A percentile compares a stretch with the other conserved stretches of the same genome.
phyloP scores from a whole-genome alignment of 306 rosid genomes.

The Echinosophora koreensis region DNA sequence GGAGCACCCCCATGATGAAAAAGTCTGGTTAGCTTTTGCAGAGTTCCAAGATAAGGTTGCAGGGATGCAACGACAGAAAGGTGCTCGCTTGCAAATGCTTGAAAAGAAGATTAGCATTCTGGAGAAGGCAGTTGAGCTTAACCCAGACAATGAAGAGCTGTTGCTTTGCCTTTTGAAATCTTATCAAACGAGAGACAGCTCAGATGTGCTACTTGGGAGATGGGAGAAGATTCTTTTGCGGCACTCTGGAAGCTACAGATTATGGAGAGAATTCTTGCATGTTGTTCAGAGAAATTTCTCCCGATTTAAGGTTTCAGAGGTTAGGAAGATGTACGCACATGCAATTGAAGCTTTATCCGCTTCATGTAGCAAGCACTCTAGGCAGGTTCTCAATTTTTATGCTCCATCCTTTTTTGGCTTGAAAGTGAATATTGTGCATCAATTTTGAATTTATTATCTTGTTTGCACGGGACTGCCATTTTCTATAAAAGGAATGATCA shows the following conservation, averaged over 20 bases:
- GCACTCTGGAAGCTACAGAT: constrained; percentile 73
- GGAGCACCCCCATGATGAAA: constrained; percentile 89
- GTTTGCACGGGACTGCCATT: constrained; percentile 17
- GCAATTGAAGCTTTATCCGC: constrained; percentile 94
- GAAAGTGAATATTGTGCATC: constrained; percentile 11
- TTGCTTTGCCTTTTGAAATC: constrained; percentile 86
- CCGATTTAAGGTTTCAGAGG: constrained; percentile 87
- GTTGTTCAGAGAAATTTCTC: constrained; percentile 91
- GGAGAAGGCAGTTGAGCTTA: constrained; percentile 91
- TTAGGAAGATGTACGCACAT: constrained; percentile 86
- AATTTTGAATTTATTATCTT: constrained; percentile 41
- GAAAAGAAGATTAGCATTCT: constrained; percentile 95
- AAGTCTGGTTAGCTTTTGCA: constrained; percentile 83
- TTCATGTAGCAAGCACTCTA: constrained; percentile 84
- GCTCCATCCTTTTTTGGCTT: constrained; percentile 31
- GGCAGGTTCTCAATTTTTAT: constrained; percentile 88
- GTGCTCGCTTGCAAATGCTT: constrained; percentile 94
- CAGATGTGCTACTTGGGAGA: constrained; percentile 78
- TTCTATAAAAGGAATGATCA: constrained; percentile 16
- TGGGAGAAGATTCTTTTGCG: constrained; percentile 90
- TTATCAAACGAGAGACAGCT: constrained; percentile 78
- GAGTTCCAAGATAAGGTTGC: constrained; percentile 93
- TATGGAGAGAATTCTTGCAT: constrained; percentile 90
- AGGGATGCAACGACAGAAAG: constrained; percentile 86
- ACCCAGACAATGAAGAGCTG: constrained; percentile 82